Evolutionary conservation across 768 basidiomycete genomes (phyloP), one percentile per base, ranked within the genome.

Genomic region (Auricularia cornea): DNA sequence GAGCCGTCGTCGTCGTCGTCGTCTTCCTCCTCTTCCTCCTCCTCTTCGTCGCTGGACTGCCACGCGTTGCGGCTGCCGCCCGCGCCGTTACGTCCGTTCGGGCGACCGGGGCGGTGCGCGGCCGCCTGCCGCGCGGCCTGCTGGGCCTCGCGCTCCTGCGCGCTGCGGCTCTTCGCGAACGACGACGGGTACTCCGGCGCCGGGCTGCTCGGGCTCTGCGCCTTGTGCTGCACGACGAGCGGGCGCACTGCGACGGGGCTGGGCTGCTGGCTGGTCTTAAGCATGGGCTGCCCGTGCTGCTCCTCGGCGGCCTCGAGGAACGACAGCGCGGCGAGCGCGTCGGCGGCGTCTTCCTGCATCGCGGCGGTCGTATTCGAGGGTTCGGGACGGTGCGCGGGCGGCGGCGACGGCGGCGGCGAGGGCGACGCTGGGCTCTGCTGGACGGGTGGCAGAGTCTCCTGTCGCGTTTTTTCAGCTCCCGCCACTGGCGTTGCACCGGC

Each of bases 101-200:
- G 79, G 70, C 86, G 79, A 60, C 88, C 94, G 54, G 88, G 94
- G 69, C 83, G 84, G 63, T 87, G 84, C 52, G 80, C 83, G 12
- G 90, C 92, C 44, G 89, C 89, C 51, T 92, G 84, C 33, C 88
- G 84, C 1, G 91, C 92, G 54, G 84, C 88, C 70, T 92, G 89
- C 67, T 91, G 89, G 12, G 89, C 92, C 70, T 95, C 87, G 61
- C 96, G 83, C 70, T 98, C 88, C 26, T 85, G 84, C 41, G 93
- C 93, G 66, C 88, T 85, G 69, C 84, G 89, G 20, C 89, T 91
- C 2, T 88, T 88, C 0, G 93, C 90, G 71, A 98, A 98, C 3
- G 95, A 94, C 0, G 94, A 95, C 61, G 85, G 86, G 76, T 82
- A 89, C 61, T 84, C 82, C 28, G 72, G 67, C 20, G 68, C 51